Percentiles rank a stretch among this genome's conserved stretches.
Conservation (phyloP, 2,329 filamentous ascomycete genomes). For the Diaporthe eres region DNA sequence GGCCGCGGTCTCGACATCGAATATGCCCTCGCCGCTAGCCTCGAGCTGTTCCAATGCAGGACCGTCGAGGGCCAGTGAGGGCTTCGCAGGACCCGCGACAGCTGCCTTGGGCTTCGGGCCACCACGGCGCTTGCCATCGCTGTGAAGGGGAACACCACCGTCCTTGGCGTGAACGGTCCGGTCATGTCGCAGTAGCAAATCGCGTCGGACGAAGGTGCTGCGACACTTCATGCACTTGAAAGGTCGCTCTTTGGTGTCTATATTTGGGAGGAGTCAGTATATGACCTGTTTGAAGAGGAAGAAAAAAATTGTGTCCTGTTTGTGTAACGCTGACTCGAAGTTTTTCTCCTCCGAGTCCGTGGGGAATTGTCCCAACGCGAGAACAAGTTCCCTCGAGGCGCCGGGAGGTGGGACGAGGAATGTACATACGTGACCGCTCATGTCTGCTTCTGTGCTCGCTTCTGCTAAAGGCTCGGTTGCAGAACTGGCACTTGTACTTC, state of each 20-base stretch:
- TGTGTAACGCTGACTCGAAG: slow-evolving; percentile 29
- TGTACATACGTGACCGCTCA: slow-evolving; percentile 94
- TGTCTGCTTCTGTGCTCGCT: slow-evolving; percentile 98
- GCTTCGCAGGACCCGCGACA: slow-evolving; percentile 78
- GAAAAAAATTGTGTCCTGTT: slow-evolving; percentile 7
- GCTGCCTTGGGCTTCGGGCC: slow-evolving; percentile 75
- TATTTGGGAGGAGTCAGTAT: slow-evolving; percentile 34
- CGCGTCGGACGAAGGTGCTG: slow-evolving; percentile 97
- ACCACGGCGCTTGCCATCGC: slow-evolving; percentile 90
- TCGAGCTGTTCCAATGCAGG: slow-evolving; percentile 93
- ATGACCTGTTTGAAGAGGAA: background rate
- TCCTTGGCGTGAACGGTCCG: slow-evolving; percentile 99
- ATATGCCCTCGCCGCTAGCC: slow-evolving; percentile 88
- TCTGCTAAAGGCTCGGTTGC: slow-evolving; percentile 95
- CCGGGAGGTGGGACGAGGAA: slow-evolving; percentile 27
- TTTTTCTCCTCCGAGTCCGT: background rate
- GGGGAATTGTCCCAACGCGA: slow-evolving; percentile 29
- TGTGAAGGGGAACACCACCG: slow-evolving; percentile 92
- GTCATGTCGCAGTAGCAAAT: slow-evolving; percentile 96
- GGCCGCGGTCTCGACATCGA: slow-evolving; percentile 96
- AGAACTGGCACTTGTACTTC: slow-evolving; percentile 99
- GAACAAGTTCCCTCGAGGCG: slow-evolving; percentile 3
- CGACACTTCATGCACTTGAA: slow-evolving; percentile 99
- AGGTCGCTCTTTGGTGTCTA: slow-evolving; percentile 98
- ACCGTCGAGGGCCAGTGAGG: slow-evolving; percentile 84